Evolutionary conservation across 305 asterid species (phyloP).

Genomic region (Fraxinus platypoda): DNA sequence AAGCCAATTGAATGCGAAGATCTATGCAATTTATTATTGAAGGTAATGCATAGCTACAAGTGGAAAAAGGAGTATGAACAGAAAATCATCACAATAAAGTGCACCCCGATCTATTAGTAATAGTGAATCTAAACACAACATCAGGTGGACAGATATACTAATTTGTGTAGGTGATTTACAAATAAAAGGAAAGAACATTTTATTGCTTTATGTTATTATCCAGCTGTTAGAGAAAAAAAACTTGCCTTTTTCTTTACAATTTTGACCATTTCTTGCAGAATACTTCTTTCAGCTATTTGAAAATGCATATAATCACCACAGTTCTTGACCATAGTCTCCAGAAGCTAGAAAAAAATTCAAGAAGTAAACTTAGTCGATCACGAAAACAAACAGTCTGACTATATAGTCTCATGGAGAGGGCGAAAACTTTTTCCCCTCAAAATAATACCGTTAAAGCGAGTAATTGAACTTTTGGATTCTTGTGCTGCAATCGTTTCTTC

Average conservation of each 20-base stretch:
- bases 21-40: neutral
- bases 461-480: slow-evolving; percentile 87
- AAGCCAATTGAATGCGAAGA: neutral
- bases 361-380: slow-evolving; percentile 8
- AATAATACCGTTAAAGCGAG: slow-evolving; percentile 83
- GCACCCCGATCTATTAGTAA: neutral
- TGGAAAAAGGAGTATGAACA: neutral
- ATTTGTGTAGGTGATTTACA: neutral
- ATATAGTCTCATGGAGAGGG: neutral
- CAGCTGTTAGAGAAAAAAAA: slow-evolving; percentile 7
- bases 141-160: slow-evolving; percentile 5
- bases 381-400: neutral
- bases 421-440: neutral
- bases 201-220: neutral
- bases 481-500: slow-evolving; percentile 91
- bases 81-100: neutral
- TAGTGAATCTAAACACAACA: neutral
- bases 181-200: neutral
- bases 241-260: slow-evolving; percentile 81
- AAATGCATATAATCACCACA: slow-evolving; percentile 92
- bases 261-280: slow-evolving; percentile 90
- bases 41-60: neutral
- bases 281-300: slow-evolving; percentile 81
- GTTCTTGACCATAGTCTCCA: slow-evolving; percentile 98
- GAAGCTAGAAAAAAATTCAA: slow-evolving; percentile 51